Evolutionary conservation across 768 basidiomycete species (phyloP), one percentile per base, ranked within the genome.

Genomic region (Mycena pura): DNA sequence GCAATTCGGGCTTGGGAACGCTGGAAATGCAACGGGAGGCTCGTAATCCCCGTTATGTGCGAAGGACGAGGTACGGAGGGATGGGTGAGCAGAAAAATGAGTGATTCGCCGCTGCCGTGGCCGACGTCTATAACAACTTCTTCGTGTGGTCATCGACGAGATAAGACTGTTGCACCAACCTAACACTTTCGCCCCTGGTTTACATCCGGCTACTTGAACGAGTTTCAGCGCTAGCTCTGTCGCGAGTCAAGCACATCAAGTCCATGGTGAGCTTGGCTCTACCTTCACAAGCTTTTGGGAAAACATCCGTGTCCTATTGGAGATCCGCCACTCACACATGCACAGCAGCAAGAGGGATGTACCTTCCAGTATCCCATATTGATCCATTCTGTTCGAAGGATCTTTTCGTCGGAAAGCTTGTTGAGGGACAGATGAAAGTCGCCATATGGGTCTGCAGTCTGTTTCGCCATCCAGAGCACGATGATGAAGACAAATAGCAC

Each of bases 301-400:
- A 89, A 15, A 70, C 57, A 55, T 68, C 50, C 2, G 83, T 81
- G 52, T 84, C 70, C 85, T 87, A 57, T 43, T 17, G 6, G 29
- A 24, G 27, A 6, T 45, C 36, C 29, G 49, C 28, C 61, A 47
- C n/a, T n/a, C n/a, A n/a, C n/a, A n/a, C 29, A 17, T 53, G 5
- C 47, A 62, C 13, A 22, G 34, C 10, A 48, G 25, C 21, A 28
- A 31, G 39, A 51, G 11, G 29, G 28, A 22, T 17, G 5, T 45
- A 86, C 88, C 80, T 82, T 82, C 88, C 87, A 89, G 61, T 78
- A 86, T 4, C 88, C 88, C 84, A 89, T 86, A 72, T 90, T 89
- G 31, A 89, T 72, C 89, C 88, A 89, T 72, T 90, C 86, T 1
- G 87, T 88, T 17, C 63, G 48, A 11, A 69, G 64, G 22, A 78